phyloP scores from a whole-genome alignment of 75 land plant genomes.

The Pinus tabuliformis region DNA sequence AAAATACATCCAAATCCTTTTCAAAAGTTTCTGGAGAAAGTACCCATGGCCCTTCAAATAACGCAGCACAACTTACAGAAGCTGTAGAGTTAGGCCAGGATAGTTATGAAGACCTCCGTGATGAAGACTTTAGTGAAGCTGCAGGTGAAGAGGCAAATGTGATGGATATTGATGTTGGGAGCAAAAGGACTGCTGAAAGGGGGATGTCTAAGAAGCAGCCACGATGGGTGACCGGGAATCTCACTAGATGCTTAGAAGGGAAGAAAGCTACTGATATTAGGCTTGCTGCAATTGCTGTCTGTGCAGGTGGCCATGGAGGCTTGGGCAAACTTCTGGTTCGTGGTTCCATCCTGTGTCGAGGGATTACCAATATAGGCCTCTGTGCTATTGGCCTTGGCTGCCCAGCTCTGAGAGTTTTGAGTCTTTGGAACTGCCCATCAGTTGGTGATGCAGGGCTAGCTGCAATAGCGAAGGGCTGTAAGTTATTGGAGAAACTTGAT shows the following conservation, averaged over 20 bases:
- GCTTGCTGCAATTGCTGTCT: slow-evolving; percentile 36
- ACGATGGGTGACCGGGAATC: slow-evolving; percentile 1
- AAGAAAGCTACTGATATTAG: slow-evolving; percentile 38
- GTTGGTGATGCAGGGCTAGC: slow-evolving; percentile 28
- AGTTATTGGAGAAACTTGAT: slow-evolving; percentile 31
- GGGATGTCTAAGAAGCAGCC: slow-evolving; percentile 5
- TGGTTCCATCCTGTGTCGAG: slow-evolving; percentile 7
- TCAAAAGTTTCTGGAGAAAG: background rate
- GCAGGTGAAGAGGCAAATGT: background rate
- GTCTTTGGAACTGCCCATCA: slow-evolving; percentile 42
- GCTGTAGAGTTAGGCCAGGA: background rate
- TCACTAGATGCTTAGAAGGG: slow-evolving; percentile 43
- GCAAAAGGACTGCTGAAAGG: background rate
- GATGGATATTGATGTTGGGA: background rate
- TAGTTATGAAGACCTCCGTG: background rate
- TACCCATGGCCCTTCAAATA: background rate
- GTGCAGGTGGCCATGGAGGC: slow-evolving; percentile 29
- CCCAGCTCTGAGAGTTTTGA: slow-evolving; percentile 24
- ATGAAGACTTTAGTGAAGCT: background rate
- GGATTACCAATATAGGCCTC: slow-evolving; percentile 39
- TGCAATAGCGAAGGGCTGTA: slow-evolving; percentile 43
- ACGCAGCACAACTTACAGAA: background rate
- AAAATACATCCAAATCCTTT: slow-evolving; percentile 5
- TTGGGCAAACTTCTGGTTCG: slow-evolving; percentile 33
- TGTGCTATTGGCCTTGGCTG: slow-evolving; percentile 38